These are phyloP conservation scores for Epichloe amarillans DNA, from an alignment of 2,329 filamentous ascomycete genomes.

Conservation along the genomic window DNA sequence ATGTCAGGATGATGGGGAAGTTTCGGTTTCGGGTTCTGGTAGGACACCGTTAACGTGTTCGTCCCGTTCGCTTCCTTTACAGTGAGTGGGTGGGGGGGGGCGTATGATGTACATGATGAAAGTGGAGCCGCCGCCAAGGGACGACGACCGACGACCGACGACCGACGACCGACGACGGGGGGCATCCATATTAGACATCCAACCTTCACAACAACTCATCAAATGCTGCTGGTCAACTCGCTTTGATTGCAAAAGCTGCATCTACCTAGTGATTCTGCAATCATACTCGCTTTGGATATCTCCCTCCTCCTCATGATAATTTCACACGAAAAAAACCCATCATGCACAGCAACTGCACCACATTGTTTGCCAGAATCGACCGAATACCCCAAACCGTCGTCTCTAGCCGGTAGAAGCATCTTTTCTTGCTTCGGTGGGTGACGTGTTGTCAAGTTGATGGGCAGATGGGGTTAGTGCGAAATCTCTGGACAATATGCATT, in stretches of 20 bases:
- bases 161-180: too few relatives aligned
- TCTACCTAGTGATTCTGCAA: not conserved
- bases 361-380: not conserved
- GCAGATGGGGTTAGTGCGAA: conserved; percentile 5
- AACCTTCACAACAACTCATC: too few relatives aligned
- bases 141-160: too few relatives aligned
- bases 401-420: not conserved
- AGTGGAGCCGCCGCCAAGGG: too few relatives aligned
- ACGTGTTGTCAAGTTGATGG: not conserved
- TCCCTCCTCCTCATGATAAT: not conserved
- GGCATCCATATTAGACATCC: too few relatives aligned
- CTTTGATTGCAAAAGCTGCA: not conserved
- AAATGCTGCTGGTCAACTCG: not conserved
- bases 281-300: not conserved
- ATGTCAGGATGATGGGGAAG: too few relatives aligned
- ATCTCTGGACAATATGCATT: conserved; percentile 3
- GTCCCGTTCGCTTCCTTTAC: too few relatives aligned
- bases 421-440: conserved; percentile 7
- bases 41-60: too few relatives aligned
- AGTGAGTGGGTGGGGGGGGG: too few relatives aligned
- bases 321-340: not conserved
- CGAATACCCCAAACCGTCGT: not conserved
- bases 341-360: not conserved
- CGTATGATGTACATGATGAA: too few relatives aligned
- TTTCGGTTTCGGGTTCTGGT: too few relatives aligned